A percentile compares a stretch with the other conserved stretches of the same genome.
These are phyloP conservation scores for Plasmodium adleri DNA, from an alignment of 169 alveolate genomes.

Conservation along the genomic window DNA sequence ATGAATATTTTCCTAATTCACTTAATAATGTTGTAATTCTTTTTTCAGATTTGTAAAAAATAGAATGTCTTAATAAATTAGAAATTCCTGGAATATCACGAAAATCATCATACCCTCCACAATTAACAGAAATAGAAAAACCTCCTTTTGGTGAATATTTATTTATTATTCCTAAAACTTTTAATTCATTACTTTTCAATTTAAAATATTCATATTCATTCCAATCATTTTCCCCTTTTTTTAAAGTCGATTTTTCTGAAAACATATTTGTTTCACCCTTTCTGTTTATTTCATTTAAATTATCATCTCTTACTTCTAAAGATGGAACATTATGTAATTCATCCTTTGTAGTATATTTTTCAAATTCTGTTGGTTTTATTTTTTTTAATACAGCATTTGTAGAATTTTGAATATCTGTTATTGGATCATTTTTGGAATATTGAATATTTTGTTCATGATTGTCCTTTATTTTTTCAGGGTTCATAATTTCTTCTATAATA, in stretches of 20 bases:
- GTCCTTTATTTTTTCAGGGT: neutral
- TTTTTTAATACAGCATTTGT: conserved; percentile 9
- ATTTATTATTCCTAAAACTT: conserved; percentile 74
- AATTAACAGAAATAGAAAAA: conserved; percentile 67
- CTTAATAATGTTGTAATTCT: conserved; percentile 67
- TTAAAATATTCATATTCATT: conserved; percentile 63
- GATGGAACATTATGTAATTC: conserved; percentile 32
- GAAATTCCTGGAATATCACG: conserved; percentile 74
- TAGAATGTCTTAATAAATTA: conserved; percentile 45
- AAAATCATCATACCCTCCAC: conserved; percentile 76
- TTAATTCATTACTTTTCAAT: conserved; percentile 68
- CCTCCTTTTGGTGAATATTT: conserved; percentile 72
- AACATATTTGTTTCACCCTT: conserved; percentile 35
- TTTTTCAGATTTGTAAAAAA: conserved; percentile 75
- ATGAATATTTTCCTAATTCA: conserved; percentile 59
- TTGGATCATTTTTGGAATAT: conserved; percentile 13
- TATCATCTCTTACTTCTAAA: conserved; percentile 11
- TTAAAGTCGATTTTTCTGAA: conserved; percentile 45
- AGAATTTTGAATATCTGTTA: conserved; percentile 9
- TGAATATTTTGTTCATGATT: conserved; percentile 6
- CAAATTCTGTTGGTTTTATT: conserved; percentile 44
- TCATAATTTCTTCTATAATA: neutral
- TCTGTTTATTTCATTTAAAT: conserved; percentile 13
- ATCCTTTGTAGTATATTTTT: conserved; percentile 8
- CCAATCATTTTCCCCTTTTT: conserved; percentile 47